These are phyloP conservation scores for Cercospora sp. DNA, from an alignment of 2,329 filamentous ascomycete genomes.

Conservation along the genomic window DNA sequence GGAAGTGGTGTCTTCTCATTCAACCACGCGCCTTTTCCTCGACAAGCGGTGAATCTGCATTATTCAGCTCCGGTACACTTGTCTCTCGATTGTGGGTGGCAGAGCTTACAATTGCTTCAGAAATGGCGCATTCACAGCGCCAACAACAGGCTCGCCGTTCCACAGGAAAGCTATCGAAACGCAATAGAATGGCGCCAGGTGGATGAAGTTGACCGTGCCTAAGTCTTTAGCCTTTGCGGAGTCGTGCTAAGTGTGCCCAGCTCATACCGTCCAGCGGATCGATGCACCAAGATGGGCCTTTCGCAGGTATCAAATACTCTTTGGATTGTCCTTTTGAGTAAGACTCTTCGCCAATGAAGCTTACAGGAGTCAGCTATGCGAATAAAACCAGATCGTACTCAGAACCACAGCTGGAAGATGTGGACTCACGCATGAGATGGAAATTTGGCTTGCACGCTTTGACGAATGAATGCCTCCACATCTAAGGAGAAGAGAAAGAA, in stretches of 20 bases:
- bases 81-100: neutral
- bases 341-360: slow-evolving; percentile 75
- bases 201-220: slow-evolving; percentile 76
- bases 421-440: slow-evolving; percentile 64
- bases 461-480: slow-evolving; percentile 66
- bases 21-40: slow-evolving; percentile 67
- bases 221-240: neutral
- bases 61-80: slow-evolving; percentile 5
- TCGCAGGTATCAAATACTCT: slow-evolving; percentile 62
- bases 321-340: slow-evolving; percentile 69
- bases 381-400: neutral
- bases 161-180: slow-evolving; percentile 72
- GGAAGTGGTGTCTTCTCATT: slow-evolving; percentile 66
- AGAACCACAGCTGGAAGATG: neutral
- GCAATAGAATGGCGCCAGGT: slow-evolving; percentile 79
- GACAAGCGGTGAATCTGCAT: slow-evolving; percentile 68
- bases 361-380: slow-evolving; percentile 36
- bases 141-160: slow-evolving; percentile 61
- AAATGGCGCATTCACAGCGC: slow-evolving; percentile 72
- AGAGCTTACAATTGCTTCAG: slow-evolving; percentile 41
- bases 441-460: slow-evolving; percentile 54
- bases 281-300: slow-evolving; percentile 69
- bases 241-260: neutral
- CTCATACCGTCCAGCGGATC: slow-evolving; percentile 69
- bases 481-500: slow-evolving; percentile 47